These are phyloP conservation scores for Sparassis latifolia DNA, from an alignment of 1,284 basidiomycete species.

Conservation along the genomic window DNA sequence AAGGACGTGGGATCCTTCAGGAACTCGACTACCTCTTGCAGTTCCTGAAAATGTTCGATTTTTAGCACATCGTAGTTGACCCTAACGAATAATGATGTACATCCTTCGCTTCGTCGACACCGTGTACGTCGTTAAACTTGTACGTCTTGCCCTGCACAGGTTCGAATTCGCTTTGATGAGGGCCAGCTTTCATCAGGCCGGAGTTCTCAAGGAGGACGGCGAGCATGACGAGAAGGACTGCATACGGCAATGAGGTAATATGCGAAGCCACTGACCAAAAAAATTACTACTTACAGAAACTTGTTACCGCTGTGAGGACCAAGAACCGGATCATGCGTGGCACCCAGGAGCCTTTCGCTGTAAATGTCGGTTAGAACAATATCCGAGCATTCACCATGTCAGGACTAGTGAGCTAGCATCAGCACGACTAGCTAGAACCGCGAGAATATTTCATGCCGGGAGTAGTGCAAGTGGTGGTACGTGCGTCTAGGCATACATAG, in stretches of 20 bases:
- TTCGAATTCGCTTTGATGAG: conserved; percentile 70
- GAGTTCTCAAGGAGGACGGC: conserved; percentile 89
- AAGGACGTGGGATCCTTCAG: conserved; percentile 87
- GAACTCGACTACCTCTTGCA: conserved; percentile 91
- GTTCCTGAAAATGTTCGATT: conserved; percentile 50
- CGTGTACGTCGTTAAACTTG: conserved; percentile 90
- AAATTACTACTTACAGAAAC: conserved; percentile 20
- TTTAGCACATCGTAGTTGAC: background rate
- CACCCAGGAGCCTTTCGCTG: conserved; percentile 44
- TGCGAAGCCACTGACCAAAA: background rate
- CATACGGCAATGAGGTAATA: conserved; percentile 16
- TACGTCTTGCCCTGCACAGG: conserved; percentile 72
- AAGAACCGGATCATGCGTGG: conserved; percentile 60
- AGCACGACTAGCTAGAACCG: too few species aligned
- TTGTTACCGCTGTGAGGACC: conserved; percentile 25
- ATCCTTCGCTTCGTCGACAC: conserved; percentile 90
- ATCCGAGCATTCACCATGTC: background rate
- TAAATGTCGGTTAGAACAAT: background rate
- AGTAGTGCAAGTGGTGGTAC: too few species aligned
- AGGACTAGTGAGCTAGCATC: too few species aligned
- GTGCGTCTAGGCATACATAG: too few species aligned
- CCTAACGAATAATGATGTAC: conserved; percentile 29
- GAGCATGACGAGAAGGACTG: conserved; percentile 77
- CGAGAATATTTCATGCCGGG: too few species aligned
- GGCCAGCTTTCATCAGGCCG: conserved; percentile 84